Base-by-base conservation (phyloP, 169 alveolate species). In the Plasmodium blacklocki region DNA sequence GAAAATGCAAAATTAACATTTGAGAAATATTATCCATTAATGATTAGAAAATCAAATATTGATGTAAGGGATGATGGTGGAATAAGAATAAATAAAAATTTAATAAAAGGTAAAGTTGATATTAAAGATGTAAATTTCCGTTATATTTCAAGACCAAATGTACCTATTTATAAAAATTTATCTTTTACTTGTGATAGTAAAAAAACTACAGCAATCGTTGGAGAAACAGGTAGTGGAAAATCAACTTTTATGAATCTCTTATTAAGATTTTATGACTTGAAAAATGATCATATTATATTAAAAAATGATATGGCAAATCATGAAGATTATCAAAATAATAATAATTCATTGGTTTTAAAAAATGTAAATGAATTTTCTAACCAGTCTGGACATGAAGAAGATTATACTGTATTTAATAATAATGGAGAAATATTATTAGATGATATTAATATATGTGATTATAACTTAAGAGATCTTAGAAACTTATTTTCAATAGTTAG, bases 141-240 rank as follows among this genome's bases (percentile, higher is more conserved):
- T 21, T 85, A 85, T 64, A 14, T 72, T 15, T 71, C 88, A 26
- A 71, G 92, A 72, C 92, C 92, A 7, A 72, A 70, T 47, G 87
- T 85, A 49, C 92, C 92, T 18, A 59, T 85, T 21, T 85, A 85
- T 73, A 85, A 85, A 43, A 70, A 85, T 26, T 85, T 85, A 50
- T 54, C 76, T 7, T 92, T 94, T 87, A 59, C 64, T 47, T 72
- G 94, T 26, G 87, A 88, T 3, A 74, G 73, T 59, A 92, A 92
- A 49, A 59, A 78, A 74, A 93, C 93, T 11, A 95, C 98, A 3
- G 99, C 99, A 32, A 93, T 98, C 66, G 98, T 97, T 43, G 99
- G 99, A 1, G 93, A 95, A 14, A 96, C 98, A 12, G 99, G 99
- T 7, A 78, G 97, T 68, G 99, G 99, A 11, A 98, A 98, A 92